Conservation (phyloP, 108 stramenopile genomes). For the Skeletonema costatum region DNA sequence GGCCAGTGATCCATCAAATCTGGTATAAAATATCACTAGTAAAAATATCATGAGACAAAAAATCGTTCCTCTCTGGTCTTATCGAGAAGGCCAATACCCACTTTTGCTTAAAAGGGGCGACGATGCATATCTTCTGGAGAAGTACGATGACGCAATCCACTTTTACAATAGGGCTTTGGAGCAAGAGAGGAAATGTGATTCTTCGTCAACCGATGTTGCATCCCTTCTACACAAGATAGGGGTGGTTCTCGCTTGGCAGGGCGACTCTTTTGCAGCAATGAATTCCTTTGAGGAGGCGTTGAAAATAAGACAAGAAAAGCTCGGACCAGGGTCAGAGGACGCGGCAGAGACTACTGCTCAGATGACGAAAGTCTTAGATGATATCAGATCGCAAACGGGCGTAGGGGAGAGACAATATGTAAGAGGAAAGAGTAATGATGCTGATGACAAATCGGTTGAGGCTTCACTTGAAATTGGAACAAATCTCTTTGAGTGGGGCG, state of each 20-base stretch:
- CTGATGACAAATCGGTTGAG: not conserved
- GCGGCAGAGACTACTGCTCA: conserved; percentile 17
- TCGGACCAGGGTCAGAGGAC: conserved; percentile 21
- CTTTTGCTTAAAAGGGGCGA: not conserved
- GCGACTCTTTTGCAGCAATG: conserved; percentile 21
- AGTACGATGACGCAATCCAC: not conserved
- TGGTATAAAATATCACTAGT: too few relatives aligned
- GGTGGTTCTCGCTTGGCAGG: conserved; percentile 1
- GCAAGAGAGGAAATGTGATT: not conserved
- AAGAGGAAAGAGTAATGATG: not conserved
- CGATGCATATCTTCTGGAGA: not conserved
- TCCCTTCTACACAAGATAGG: conserved; percentile 8
- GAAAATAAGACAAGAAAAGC: conserved; percentile 11
- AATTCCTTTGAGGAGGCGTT: conserved; percentile 20
- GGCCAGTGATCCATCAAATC: too few relatives aligned
- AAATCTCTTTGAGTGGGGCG: conserved; percentile 15
- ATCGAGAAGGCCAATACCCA: not conserved
- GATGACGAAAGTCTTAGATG: conserved; percentile 9
- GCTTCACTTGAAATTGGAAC: not conserved
- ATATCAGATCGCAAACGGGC: conserved; percentile 2
- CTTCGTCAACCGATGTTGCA: not conserved
- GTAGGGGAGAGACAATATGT: conserved; percentile 13
- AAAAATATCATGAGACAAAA: not conserved
- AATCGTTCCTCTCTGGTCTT: not conserved
- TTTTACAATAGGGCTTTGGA: not conserved